Conservation (phyloP, 2,329 filamentous ascomycete species). For the Salinomyces thailandicus region DNA sequence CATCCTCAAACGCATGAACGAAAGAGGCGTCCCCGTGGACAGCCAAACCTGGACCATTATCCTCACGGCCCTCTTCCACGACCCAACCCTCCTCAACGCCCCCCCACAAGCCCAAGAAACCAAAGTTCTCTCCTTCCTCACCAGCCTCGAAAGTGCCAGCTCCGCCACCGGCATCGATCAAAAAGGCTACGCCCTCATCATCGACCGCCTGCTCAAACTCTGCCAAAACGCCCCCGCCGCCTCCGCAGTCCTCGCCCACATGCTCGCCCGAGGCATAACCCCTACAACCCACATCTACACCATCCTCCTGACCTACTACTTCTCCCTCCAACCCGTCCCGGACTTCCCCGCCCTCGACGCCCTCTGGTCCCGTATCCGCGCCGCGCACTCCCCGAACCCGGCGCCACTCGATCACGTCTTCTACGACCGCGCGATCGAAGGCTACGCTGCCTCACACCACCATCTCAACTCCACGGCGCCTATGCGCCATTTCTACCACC, state of each 20-base stretch:
- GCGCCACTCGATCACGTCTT: conserved; percentile 43
- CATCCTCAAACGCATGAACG: conserved; percentile 34
- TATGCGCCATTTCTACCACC: conserved; percentile 30
- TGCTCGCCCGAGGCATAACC: conserved; percentile 44
- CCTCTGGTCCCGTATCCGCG: conserved; percentile 43
- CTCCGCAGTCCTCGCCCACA: conserved; percentile 51
- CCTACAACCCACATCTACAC: conserved; percentile 61
- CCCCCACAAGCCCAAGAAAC: conserved; percentile 40
- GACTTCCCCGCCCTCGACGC: conserved; percentile 50
- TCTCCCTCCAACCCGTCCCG: conserved; percentile 42
- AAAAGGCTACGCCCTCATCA: conserved; percentile 58
- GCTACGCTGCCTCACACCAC: conserved; percentile 43
- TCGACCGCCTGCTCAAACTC: conserved; percentile 50
- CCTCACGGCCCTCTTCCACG: conserved; percentile 48
- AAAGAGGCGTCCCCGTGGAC: conserved; percentile 37
- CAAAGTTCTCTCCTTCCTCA: conserved; percentile 48
- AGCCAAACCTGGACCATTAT: conserved; percentile 62
- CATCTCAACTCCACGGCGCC: conserved; percentile 38
- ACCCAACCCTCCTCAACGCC: conserved; percentile 34
- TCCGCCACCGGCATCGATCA: conserved; percentile 41
- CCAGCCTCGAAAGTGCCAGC: conserved; percentile 41
- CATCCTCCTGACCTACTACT: conserved; percentile 59
- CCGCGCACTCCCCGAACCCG: conserved; percentile 17
- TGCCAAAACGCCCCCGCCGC: conserved; percentile 42
- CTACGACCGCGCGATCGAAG: conserved; percentile 60